A percentile compares a stretch with the other conserved stretches of the same genome.
Evolutionary conservation across 2,329 filamentous ascomycete species (phyloP).

Genomic region (Arthroderma sp.): DNA sequence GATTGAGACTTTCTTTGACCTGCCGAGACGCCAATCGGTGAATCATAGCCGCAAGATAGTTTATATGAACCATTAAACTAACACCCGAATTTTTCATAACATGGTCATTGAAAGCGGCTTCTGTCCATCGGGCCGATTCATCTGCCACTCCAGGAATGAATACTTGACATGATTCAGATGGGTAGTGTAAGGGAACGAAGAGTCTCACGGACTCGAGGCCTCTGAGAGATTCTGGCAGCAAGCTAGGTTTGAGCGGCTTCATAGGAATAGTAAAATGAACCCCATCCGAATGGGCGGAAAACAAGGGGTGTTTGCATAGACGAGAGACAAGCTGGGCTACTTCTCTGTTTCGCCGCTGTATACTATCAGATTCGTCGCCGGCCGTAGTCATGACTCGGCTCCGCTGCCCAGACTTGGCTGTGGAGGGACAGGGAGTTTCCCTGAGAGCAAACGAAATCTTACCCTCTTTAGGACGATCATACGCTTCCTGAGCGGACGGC

Average conservation of each 20-base stretch:
- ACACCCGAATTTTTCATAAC: conserved; percentile 44
- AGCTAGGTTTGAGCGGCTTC: conserved; percentile 47
- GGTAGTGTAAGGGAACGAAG: conserved; percentile 58
- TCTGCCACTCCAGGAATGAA: conserved; percentile 52
- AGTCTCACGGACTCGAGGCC: conserved; percentile 52
- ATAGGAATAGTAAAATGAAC: conserved; percentile 58
- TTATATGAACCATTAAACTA: conserved; percentile 59
- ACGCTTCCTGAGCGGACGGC: conserved; percentile 39
- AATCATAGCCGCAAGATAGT: conserved; percentile 60
- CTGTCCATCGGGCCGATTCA: conserved; percentile 47
- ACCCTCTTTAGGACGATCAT: background rate
- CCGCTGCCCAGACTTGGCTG: conserved; percentile 19
- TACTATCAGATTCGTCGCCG: conserved; percentile 44
- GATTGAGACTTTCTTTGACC: conserved; percentile 16
- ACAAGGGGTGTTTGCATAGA: conserved; percentile 53
- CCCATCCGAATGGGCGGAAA: conserved; percentile 56
- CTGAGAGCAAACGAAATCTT: conserved; percentile 23
- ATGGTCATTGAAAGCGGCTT: conserved; percentile 51
- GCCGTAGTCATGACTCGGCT: conserved; percentile 25
- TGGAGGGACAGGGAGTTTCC: background rate
- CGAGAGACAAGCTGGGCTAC: conserved; percentile 31
- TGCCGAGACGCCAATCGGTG: conserved; percentile 50
- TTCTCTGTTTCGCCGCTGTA: conserved; percentile 7
- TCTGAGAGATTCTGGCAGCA: conserved; percentile 49
- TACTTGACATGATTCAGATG: conserved; percentile 53